Percentiles rank a stretch among this genome's conserved stretches.
These are phyloP conservation scores for Leishmania gerbilli DNA, from an alignment of 208 protist genomes.

Conservation along the genomic window DNA sequence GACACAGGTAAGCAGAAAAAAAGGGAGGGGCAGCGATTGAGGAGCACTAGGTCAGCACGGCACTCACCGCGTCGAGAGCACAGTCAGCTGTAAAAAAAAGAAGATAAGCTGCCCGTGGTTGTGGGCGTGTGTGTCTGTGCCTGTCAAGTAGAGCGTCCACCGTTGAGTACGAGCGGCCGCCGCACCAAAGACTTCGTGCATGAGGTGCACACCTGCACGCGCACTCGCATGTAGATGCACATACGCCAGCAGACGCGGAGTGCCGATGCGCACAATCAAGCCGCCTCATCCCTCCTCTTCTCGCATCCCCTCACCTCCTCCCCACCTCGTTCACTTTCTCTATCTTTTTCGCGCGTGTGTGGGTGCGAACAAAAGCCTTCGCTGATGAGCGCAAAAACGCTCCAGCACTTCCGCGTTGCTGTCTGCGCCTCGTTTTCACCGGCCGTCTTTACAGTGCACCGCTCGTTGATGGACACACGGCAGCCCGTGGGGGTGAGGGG, in stretches of 20 bases:
- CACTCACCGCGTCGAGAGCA: background rate
- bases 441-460: background rate
- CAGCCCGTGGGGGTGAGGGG: background rate
- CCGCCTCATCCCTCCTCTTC: background rate
- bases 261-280: background rate
- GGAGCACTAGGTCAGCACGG: background rate
- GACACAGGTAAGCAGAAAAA: background rate
- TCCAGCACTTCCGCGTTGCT: background rate
- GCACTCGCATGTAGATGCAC: background rate
- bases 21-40: background rate
- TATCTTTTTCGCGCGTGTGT: background rate
- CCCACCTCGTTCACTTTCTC: background rate
- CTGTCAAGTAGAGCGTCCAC: background rate
- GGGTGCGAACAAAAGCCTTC: background rate
- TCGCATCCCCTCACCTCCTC: background rate
- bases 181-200: background rate
- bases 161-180: background rate
- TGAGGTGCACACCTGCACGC: background rate
- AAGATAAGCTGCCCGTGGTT: too few relatives aligned
- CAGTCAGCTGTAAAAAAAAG: background rate
- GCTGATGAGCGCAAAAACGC: background rate
- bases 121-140: background rate
- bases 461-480: background rate
- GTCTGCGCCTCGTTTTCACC: background rate
- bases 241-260: background rate